Evolutionary conservation across 2,329 filamentous ascomycete species (phyloP).

Genomic region (Allantophomopsis lycopodina): DNA sequence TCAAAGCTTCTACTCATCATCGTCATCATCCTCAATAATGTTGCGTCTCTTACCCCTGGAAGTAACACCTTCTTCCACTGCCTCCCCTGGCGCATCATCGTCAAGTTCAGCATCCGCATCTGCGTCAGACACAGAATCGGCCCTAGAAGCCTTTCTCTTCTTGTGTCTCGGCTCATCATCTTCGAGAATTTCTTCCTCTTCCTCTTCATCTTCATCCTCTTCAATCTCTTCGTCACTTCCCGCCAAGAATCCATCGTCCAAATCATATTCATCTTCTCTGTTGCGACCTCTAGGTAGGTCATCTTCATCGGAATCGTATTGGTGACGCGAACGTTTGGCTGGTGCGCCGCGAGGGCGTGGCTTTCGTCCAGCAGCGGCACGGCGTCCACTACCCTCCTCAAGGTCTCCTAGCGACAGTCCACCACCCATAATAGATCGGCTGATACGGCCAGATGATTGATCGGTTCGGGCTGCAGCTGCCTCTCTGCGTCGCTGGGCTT

Average conservation of each 20-base stretch:
- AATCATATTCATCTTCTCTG: conserved; percentile 63
- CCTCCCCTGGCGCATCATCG: conserved; percentile 29
- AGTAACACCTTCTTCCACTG: conserved; percentile 21
- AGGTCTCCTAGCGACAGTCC: conserved; percentile 56
- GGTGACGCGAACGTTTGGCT: conserved; percentile 24
- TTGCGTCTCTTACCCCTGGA: conserved; percentile 34
- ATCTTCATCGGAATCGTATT: conserved; percentile 70
- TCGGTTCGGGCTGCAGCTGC: conserved; percentile 52
- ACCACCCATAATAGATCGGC: conserved; percentile 32
- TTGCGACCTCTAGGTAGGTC: conserved; percentile 39
- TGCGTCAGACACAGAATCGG: conserved; percentile 30
- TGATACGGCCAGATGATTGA: conserved; percentile 30
- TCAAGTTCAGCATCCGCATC: conserved; percentile 40
- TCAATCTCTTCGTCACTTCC: conserved; percentile 58
- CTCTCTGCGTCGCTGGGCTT: conserved; percentile 51
- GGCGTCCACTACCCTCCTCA: conserved; percentile 45
- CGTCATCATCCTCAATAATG: conserved; percentile 48
- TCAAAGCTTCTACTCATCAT: conserved; percentile 20
- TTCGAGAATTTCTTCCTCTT: conserved; percentile 18
- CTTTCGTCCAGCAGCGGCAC: conserved; percentile 29
- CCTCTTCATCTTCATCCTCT: conserved; percentile 44
- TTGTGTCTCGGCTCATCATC: conserved; percentile 26
- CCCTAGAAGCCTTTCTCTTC: conserved; percentile 16
- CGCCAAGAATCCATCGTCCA: conserved; percentile 68
- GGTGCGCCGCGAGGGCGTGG: conserved; percentile 32